Base-by-base conservation (phyloP, 1,284 basidiomycete species). In the Farysia itapuensis region DNA sequence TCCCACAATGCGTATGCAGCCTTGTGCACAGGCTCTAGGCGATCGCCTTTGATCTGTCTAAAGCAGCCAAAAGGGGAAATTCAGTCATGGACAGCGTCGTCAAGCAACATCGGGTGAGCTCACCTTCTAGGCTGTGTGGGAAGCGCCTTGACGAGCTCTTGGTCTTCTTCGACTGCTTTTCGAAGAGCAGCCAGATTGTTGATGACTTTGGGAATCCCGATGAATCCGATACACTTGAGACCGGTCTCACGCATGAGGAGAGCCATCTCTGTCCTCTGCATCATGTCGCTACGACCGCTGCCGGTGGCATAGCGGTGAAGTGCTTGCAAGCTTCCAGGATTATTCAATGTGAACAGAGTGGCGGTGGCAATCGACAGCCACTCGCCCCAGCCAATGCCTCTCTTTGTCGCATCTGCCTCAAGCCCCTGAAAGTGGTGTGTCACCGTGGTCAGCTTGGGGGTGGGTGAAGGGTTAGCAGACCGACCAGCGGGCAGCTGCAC, bases 211-310 rank as follows among this genome's bases (percentile, higher is more conserved):
- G 90, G 90, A 44, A 94, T 90, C 30, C 92, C 92, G 58, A 90
- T 85, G 77, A 95, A 92, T 63, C 92, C 89, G 72, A 87, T 86
- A 69, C 89, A 92, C 80, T 98, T 97, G 75, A 98, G 77, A 4
- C 90, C 90, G 8, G 88, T 85, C 80, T 98, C 94, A 39, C 94
- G 84, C 84, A 97, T 92, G 65, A 92, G 77, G 84, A 87, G 60
- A 2, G 88, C 89, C 66, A 83, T 66, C 15, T 74, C 60, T 21
- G 64, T 85, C 74, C 83, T 82, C 57, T 86, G 80, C 41, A 83
- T 82, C 39, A 82, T 81, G 52, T 81, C 70, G 32, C 74, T 76
- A 49, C 79, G 78, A 22, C 28, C 34, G 21, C 44, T 35, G 20
- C 43, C 39, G 5, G 86, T 84, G 35, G 84, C 83, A 74, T 88